A percentile compares a stretch with the other conserved stretches of the same genome.
phyloP scores from a whole-genome alignment of 768 basidiomycete species.

The Leccinellum albellum region DNA sequence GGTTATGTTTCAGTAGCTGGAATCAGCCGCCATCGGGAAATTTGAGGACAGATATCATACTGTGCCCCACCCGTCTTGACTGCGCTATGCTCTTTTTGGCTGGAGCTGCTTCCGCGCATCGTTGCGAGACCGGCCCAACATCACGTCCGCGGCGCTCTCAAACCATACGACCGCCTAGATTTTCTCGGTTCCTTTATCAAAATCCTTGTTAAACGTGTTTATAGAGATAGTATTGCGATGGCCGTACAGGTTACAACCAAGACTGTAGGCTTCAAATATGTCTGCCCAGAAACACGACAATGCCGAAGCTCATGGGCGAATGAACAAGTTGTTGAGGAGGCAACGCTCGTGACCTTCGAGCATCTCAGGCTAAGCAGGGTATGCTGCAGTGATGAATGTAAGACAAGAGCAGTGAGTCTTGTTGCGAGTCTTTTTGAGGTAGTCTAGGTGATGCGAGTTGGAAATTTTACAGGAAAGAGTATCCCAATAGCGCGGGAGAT shows the following conservation, averaged over 20 bases:
- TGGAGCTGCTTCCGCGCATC: neutral
- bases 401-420: constrained; percentile 97
- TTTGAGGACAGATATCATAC: neutral
- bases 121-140: neutral
- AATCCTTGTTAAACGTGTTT: neutral
- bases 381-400: constrained; percentile 68
- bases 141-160: neutral
- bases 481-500: no score
- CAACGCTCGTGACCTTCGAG: constrained; percentile 15
- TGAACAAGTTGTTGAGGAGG: constrained; percentile 46
- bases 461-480: no score
- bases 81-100: neutral
- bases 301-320: constrained; percentile 69
- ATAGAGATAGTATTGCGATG: neutral
- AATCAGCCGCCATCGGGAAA: neutral
- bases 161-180: neutral
- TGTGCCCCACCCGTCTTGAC: neutral
- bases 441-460: constrained; percentile 47
- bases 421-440: constrained; percentile 95
- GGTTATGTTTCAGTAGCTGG: neutral
- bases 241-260: neutral
- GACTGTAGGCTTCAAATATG: neutral
- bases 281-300: neutral
- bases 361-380: constrained; percentile 41
- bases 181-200: neutral